phyloP scores from a whole-genome alignment of 1,284 basidiomycete genomes.

The Chondrostereum purpureum region DNA sequence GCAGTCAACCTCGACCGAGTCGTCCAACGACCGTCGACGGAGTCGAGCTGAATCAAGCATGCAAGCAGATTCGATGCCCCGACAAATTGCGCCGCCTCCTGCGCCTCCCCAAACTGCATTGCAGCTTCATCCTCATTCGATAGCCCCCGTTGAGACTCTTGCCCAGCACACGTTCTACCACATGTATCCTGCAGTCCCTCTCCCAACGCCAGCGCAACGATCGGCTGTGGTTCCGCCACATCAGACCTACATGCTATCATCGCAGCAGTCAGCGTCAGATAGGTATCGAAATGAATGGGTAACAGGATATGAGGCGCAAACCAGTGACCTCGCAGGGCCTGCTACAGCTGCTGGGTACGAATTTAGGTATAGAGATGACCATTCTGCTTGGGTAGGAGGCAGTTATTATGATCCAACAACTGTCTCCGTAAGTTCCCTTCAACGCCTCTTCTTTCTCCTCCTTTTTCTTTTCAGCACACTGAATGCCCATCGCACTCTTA shows the following conservation, averaged over 20 bases:
- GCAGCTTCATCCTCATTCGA: constrained; percentile 19
- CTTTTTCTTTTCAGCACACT: too few relatives aligned
- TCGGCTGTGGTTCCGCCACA: constrained; percentile 54
- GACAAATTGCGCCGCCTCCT: constrained; percentile 15
- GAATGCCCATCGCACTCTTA: constrained; percentile 11
- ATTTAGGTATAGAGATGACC: constrained; percentile 56
- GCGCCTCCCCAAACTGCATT: constrained; percentile 25
- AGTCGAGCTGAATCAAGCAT: neutral
- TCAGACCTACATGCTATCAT: constrained; percentile 51
- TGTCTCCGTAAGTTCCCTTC: too few relatives aligned
- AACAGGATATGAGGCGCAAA: constrained; percentile 36
- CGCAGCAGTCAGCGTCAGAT: constrained; percentile 39
- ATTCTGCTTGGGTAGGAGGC: constrained; percentile 38
- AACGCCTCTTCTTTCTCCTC: too few relatives aligned
- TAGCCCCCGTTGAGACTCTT: constrained; percentile 25
- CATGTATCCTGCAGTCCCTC: constrained; percentile 39
- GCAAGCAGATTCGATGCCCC: constrained; percentile 8
- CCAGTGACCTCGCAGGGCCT: constrained; percentile 35
- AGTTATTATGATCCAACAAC: constrained; percentile 55
- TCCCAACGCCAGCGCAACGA: constrained; percentile 42
- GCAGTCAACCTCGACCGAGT: neutral
- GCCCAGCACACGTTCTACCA: constrained; percentile 35
- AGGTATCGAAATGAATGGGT: constrained; percentile 48
- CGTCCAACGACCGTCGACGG: constrained; percentile 1
- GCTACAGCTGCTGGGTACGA: constrained; percentile 37